Evolutionary conservation across 2,329 filamentous ascomycete genomes (phyloP), one percentile per base, ranked within the genome.

Genomic region (Lecanicillium sp.): DNA sequence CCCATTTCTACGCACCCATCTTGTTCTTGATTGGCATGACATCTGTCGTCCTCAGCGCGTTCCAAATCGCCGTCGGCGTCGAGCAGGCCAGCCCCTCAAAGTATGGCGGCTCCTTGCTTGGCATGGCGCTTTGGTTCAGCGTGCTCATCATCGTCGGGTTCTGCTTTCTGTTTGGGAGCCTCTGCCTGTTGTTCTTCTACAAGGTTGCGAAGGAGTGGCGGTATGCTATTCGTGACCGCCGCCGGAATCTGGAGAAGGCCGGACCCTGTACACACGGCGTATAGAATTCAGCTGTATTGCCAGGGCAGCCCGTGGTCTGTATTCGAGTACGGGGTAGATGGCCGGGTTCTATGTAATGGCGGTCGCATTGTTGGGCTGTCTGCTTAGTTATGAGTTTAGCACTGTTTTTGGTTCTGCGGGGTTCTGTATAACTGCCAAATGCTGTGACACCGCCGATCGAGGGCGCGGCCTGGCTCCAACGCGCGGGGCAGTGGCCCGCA

Each of bases 41-140:
- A 3, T 46, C 50, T 3, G 43, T 51, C 11, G 37, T 52, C 12
- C 42, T 57, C 29, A 49, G 40, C 17, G 48, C 43, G 13, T 32
- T 55, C 29, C 49, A 54, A 39, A 43, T 53, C 10, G 39, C 28
- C 15, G 32, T 53, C 17, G 36, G 44, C 2, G 46, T 46, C 3
- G 40, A 39, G 3, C n/a, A 37, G 10, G 36, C 27, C 13, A n/a
- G 9, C 13, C 22, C 11, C 11, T 7, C 11, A 7, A 25, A 25
- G 22, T 25, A 25, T 25, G 28, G n/a, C 17, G 22, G 18, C n/a
- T 33, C 17, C 19, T 38, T 32, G 32, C 20, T 27, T 25, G 39
- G 17, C 14, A 29, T 19, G n/a, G 46, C 41, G 13, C 37, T 45
- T 13, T 38, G 44, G 36, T 36, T 49, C 31, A 46, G 46, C 29